phyloP scores from a whole-genome alignment of 352 stramenopile species.

The Lagenidium sp. region DNA sequence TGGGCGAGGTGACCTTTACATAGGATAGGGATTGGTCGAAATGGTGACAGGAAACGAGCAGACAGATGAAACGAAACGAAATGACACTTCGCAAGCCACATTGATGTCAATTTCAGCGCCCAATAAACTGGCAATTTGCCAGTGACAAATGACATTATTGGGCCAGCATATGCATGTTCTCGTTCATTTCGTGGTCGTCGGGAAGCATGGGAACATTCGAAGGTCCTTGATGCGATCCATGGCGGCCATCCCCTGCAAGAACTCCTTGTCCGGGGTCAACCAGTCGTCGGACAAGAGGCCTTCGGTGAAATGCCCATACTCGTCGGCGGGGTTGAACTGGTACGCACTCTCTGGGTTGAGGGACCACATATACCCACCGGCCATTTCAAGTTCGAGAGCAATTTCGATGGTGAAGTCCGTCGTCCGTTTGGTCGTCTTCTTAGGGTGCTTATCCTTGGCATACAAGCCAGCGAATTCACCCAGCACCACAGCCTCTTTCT shows the following conservation, averaged over 20 bases:
- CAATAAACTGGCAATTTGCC: too few species aligned
- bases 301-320: conserved; percentile 48
- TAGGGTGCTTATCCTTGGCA: conserved; percentile 47
- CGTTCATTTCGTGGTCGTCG: conserved; percentile 9
- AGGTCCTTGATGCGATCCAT: conserved; percentile 49
- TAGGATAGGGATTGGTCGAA: too few species aligned
- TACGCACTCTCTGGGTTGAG: conserved; percentile 72
- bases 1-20: too few species aligned
- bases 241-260: conserved; percentile 39
- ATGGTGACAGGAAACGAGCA: too few species aligned
- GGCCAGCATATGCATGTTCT: too few species aligned
- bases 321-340: conserved; percentile 63
- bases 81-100: too few species aligned
- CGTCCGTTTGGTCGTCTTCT: conserved; percentile 57
- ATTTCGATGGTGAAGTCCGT: conserved; percentile 61
- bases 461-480: conserved; percentile 73
- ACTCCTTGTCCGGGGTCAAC: conserved; percentile 54
- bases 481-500: conserved; percentile 37
- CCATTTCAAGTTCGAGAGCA: conserved; percentile 41
- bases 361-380: conserved; percentile 74
- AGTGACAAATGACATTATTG: too few species aligned
- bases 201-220: conserved; percentile 62
- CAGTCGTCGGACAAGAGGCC: conserved; percentile 59
- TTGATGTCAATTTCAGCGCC: too few species aligned
- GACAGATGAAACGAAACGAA: too few species aligned